phyloP scores from a whole-genome alignment of 2,329 filamentous ascomycete genomes.

The Bipolaris bicolor region DNA sequence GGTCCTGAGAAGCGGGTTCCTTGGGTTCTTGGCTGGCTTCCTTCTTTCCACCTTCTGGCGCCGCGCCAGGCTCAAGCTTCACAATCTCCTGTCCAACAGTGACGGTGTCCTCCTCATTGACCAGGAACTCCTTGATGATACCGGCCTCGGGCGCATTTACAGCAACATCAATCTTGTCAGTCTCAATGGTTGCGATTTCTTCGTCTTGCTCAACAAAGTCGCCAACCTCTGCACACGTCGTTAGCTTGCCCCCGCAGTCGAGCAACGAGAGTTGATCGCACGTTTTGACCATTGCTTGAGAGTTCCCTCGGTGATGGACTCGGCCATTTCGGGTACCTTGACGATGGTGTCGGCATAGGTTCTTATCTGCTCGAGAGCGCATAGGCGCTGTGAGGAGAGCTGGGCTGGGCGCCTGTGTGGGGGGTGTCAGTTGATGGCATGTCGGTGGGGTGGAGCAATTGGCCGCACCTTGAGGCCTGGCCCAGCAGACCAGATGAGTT shows the following conservation, averaged over 20 bases:
- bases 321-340: constrained; percentile 97
- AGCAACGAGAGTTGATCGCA: constrained; percentile 32
- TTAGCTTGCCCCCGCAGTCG: constrained; percentile 12
- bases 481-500: constrained; percentile 41
- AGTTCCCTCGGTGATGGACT: constrained; percentile 97
- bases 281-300: constrained; percentile 93
- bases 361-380: constrained; percentile 41
- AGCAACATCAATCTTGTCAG: constrained; percentile 98
- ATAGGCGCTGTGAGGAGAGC: constrained; percentile 34
- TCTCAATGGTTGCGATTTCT: constrained; percentile 98
- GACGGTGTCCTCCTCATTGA: constrained; percentile 93
- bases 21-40: constrained; percentile 64
- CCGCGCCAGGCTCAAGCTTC: constrained; percentile 74
- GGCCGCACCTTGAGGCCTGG: constrained; percentile 36
- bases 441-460: neutral
- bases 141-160: constrained; percentile 93
- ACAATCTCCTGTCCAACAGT: constrained; percentile 91
- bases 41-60: constrained; percentile 60
- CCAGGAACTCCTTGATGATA: constrained; percentile 88
- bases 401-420: constrained; percentile 37
- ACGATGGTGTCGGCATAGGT: constrained; percentile 76
- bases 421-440: constrained; percentile 18
- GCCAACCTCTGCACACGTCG: constrained; percentile 67
- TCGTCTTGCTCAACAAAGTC: constrained; percentile 95
- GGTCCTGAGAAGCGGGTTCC: constrained; percentile 62